Evolutionary conservation across 176 grass and related monocot genomes (phyloP).

Genomic region (Eremochloa ophiuroides): DNA sequence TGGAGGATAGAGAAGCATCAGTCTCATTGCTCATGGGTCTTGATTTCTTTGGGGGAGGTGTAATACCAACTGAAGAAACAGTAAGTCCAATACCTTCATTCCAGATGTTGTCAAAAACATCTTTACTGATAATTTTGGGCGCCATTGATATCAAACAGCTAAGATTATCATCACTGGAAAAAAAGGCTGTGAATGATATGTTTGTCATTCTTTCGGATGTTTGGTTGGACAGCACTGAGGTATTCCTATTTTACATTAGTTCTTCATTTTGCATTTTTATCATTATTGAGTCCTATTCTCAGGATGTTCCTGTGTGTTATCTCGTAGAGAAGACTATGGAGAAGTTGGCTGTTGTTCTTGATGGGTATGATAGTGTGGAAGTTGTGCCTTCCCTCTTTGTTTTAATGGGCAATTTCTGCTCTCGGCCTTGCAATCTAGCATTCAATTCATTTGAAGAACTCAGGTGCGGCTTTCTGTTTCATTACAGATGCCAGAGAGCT

Average conservation of each 20-base stretch:
- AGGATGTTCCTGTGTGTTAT: slow-evolving; percentile 38
- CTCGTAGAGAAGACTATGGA: slow-evolving; percentile 79
- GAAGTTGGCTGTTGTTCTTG: slow-evolving; percentile 79
- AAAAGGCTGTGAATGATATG: slow-evolving; percentile 89
- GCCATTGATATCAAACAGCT: slow-evolving; percentile 45
- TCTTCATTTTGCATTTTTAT: slow-evolving; percentile 4
- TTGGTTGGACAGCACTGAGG: slow-evolving; percentile 89
- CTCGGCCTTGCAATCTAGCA: slow-evolving; percentile 74
- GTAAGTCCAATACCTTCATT: slow-evolving; percentile 34
- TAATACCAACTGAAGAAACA: slow-evolving; percentile 77
- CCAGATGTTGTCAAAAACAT: background rate
- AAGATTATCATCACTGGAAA: slow-evolving; percentile 71
- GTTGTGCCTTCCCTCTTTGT: slow-evolving; percentile 90
- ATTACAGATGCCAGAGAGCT: slow-evolving; percentile 1
- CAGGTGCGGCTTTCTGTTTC: slow-evolving; percentile 42
- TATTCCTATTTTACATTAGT: slow-evolving; percentile 41
- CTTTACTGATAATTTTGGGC: slow-evolving; percentile 24
- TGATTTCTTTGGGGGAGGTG: slow-evolving; percentile 93
- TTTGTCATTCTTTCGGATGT: slow-evolving; percentile 96
- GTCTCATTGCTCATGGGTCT: slow-evolving; percentile 77
- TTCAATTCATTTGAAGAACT: slow-evolving; percentile 82
- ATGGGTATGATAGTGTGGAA: slow-evolving; percentile 88
- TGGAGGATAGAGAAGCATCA: slow-evolving; percentile 80
- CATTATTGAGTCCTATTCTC: slow-evolving; percentile 23
- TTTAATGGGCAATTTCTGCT: slow-evolving; percentile 97